Percentiles rank a stretch among this genome's conserved stretches.
Conservation (phyloP, 1,139 yeast species). For the Lodderomyces pseudojiufengensis region DNA sequence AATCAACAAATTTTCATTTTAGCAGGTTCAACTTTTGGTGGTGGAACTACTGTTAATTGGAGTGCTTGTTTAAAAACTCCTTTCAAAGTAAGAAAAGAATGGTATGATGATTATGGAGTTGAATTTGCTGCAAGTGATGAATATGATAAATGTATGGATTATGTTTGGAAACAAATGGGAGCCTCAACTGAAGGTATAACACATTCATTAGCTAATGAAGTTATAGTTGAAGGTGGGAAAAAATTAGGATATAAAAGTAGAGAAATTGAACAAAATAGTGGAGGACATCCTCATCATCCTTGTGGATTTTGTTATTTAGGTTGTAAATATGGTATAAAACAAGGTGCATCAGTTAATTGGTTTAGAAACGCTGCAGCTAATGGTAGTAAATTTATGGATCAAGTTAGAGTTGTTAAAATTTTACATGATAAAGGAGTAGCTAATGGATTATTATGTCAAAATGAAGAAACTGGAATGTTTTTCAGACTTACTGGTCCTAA, state of each 20-base stretch:
- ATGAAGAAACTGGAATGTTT: constrained; percentile 23
- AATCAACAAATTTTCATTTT: constrained; percentile 39
- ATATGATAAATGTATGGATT: constrained; percentile 47
- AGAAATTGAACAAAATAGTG: constrained; percentile 49
- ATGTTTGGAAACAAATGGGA: constrained; percentile 52
- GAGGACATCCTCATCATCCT: constrained; percentile 41
- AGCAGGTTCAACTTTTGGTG: constrained; percentile 59
- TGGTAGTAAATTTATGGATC: constrained; percentile 49
- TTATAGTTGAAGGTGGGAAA: constrained; percentile 43
- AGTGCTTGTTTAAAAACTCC: constrained; percentile 56
- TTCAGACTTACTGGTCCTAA: constrained; percentile 45
- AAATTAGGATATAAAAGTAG: constrained; percentile 45
- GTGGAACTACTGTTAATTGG: constrained; percentile 63
- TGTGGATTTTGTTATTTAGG: constrained; percentile 55
- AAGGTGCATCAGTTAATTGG: constrained; percentile 54
- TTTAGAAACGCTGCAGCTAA: constrained; percentile 47
- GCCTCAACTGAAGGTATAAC: constrained; percentile 37
- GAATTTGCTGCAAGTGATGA: constrained; percentile 47
- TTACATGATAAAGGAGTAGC: constrained; percentile 44
- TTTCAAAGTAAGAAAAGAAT: constrained; percentile 51
- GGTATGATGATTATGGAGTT: constrained; percentile 48
- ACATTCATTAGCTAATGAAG: constrained; percentile 49
- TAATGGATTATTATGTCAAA: constrained; percentile 38
- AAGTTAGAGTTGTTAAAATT: constrained; percentile 41
- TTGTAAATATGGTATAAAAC: constrained; percentile 53